Evolutionary conservation across 2,329 filamentous ascomycete genomes (phyloP), one percentile per base, ranked within the genome.

Genomic region (Harringtonia lauricola): DNA sequence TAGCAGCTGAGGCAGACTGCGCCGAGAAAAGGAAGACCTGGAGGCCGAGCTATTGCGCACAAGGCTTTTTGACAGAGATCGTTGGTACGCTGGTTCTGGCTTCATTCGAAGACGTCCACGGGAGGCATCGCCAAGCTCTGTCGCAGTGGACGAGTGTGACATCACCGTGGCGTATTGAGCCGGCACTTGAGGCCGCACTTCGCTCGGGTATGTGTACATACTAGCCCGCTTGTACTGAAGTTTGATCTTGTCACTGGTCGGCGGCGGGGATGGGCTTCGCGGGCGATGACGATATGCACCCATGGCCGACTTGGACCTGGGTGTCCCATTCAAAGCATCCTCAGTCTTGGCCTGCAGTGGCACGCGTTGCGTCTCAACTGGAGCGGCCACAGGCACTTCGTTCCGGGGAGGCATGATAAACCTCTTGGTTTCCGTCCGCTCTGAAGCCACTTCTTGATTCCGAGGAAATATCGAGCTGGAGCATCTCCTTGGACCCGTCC

Each of bases 1-100:
- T 1, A 58, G 59, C 31, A 74, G 59, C 22, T 73, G 68, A 7
- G 71, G 66, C 65, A 74, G 66, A 56, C 72, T 75, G 44, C 66
- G 63, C 22, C 70, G 62, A 42, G 62, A 64, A 22, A 50, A 29
- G 4, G 50, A 43, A 14, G 39, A 26, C 35, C 54, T 51, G 17
- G 50, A 34, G 2, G 46, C 43, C 3, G 47, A 45, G 24, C 30
- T 6, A 26, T 6, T 49, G 40, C 56, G 53, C 28, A 53, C 52
- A n/a, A n/a, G n/a, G 24, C 48, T 49, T 19, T 56, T 51, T 10
- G 47, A 43, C 13, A 36, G 33, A 7, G 34, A 15, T 10, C 41
- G 24, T 9, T 22, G 26, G 10, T 26, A 35, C 44, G 49, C 26
- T 21, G 42, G 43, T 30, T 50, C 46, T 4, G 52, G 48, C 3